Evolutionary conservation across 768 basidiomycete species (phyloP).

Genomic region (Tricholoma flavovirens): DNA sequence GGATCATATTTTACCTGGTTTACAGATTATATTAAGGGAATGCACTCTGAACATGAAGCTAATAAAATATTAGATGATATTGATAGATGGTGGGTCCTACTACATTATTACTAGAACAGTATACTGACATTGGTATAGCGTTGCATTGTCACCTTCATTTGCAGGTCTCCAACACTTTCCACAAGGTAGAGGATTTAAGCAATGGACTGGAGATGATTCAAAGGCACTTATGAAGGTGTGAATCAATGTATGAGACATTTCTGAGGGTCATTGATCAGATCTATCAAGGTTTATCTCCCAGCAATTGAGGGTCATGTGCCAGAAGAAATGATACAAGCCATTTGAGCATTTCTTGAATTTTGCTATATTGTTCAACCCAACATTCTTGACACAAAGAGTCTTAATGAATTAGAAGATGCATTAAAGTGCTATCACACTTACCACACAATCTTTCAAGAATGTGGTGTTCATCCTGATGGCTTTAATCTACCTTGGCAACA

Average conservation of each 20-base stretch:
- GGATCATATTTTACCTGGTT: constrained; percentile 28
- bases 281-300: constrained; percentile 11
- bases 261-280: too few relatives aligned
- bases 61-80: constrained; percentile 23
- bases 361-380: constrained; percentile 16
- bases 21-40: constrained; percentile 15
- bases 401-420: constrained; percentile 16
- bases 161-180: constrained; percentile 5
- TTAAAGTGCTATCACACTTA: constrained; percentile 18
- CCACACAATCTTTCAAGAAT: constrained; percentile 18
- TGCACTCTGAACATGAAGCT: constrained; percentile 10
- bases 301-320: constrained; percentile 9
- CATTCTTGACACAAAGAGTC: constrained; percentile 11
- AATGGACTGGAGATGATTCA: constrained; percentile 15
- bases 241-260: too few relatives aligned
- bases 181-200: constrained; percentile 10
- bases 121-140: not conserved
- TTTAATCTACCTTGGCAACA: constrained; percentile 16
- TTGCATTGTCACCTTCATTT: constrained; percentile 9
- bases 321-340: constrained; percentile 9
- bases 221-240: not conserved
- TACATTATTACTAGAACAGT: not conserved
- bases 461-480: constrained; percentile 2
- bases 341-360: constrained; percentile 22
- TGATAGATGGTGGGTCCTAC: constrained; percentile 16